Evolutionary conservation across 2,329 filamentous ascomycete species (phyloP), one percentile per base, ranked within the genome.

Genomic region (Davidsoniella eucalypti): DNA sequence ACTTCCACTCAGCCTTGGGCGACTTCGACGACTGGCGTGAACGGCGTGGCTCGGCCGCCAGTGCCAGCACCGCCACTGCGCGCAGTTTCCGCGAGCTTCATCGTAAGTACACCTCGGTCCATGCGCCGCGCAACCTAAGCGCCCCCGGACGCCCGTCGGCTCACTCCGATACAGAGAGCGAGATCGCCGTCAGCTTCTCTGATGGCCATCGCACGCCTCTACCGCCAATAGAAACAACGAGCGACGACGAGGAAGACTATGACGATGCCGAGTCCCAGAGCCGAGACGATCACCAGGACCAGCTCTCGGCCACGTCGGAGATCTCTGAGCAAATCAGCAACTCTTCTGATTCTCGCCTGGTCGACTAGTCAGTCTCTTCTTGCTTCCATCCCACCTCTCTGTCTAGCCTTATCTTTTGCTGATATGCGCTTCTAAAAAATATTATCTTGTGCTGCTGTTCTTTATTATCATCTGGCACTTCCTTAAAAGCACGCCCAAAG

Each of bases 31-130:
- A 67, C n/a, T 60, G 61, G 14, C 61, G 61, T 7, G 69, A 70
- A n/a, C 73, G 78, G 16, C 71, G 78, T 29, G 75, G 69, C 40
- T 85, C 81, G 2, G 67, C 72, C 14, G 74, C 78, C 17, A 84
- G 79, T 56, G 71, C 71, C 12, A 83, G 78, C 62, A 82, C 80
- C 9, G 75, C 78, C 16, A 83, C 81, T 2, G 77, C 77, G 1
- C 68, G 72, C 57, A 84, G 79, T 57, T 80, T 81, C 58, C 70
- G 74, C 38, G 75, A 80, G 38, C 64, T 81, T 29, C 75, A 80
- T 57, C 66, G 73, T 41, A 78, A 75, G 56, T 78, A 75, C 59
- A 73, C 75, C 10, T 69, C 72, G 1, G 69, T 70, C 6, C 69
- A 75, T 50, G 65, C 67, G 25, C 64, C 68, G 41, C 68, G 69